Percentiles rank a stretch among this genome's conserved stretches.
Evolutionary conservation across 2,329 filamentous ascomycete species (phyloP).

Genomic region (Talaromyces sp.): DNA sequence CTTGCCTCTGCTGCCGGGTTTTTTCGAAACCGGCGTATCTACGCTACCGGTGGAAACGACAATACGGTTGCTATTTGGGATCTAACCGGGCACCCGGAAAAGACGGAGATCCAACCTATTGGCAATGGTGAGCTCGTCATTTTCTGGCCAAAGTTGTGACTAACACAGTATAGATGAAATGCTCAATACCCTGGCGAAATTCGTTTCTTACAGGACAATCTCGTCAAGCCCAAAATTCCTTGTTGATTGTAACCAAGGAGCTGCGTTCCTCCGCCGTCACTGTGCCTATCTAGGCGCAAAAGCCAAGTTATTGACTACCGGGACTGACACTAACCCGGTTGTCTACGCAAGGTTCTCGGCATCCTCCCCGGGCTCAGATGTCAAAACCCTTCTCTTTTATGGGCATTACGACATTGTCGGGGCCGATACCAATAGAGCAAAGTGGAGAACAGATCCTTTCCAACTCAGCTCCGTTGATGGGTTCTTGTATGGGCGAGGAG

Average conservation of each 20-base stretch:
- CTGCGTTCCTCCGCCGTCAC: constrained; percentile 81
- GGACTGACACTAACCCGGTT: constrained; percentile 79
- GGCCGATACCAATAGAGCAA: constrained; percentile 74
- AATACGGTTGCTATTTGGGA: constrained; percentile 87
- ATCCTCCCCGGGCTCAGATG: constrained; percentile 57
- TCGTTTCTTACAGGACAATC: constrained; percentile 87
- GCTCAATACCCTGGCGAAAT: constrained; percentile 71
- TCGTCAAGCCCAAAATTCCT: constrained; percentile 81
- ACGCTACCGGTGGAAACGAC: constrained; percentile 91
- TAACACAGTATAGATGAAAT: constrained; percentile 46
- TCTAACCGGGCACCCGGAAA: constrained; percentile 55
- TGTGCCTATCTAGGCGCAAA: constrained; percentile 89
- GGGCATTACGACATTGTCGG: constrained; percentile 97
- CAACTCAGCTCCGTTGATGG: constrained; percentile 84
- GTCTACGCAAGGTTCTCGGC: constrained; percentile 86
- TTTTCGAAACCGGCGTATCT: constrained; percentile 70
- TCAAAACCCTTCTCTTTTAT: constrained; percentile 91
- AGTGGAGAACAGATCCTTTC: constrained; percentile 87
- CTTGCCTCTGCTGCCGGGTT: constrained; percentile 74
- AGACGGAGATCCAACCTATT: constrained; percentile 45
- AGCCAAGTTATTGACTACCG: constrained; percentile 83
- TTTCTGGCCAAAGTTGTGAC: not conserved
- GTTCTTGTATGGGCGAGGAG: constrained; percentile 91
- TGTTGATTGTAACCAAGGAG: constrained; percentile 87
- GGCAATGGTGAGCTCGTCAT: constrained; percentile 47